Evolutionary conservation across 305 asterid species (phyloP), one percentile per base, ranked within the genome.

Genomic region (Fraxinus ornus): DNA sequence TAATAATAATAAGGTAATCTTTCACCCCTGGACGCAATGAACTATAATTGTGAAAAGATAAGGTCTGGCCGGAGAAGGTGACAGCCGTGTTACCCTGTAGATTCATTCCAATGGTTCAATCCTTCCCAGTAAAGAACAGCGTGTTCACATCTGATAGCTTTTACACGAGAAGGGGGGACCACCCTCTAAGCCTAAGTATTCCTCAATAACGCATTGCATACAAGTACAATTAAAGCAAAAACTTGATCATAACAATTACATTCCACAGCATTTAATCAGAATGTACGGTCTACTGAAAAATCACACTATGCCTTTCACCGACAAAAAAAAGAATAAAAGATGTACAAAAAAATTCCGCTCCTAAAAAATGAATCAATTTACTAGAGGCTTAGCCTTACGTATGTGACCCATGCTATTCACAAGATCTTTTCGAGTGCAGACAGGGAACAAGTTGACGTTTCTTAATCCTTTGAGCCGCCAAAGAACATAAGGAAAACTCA

Each of bases 331-430:
- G 26, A 21, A 55, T 5, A 62, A 76, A 30, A 68, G 49, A 62
- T 55, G 2, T 33, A 82, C 83, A 84, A 71, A 26, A 60, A 28
- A 68, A 70, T 44, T 13, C 35, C 9, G 71, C 60, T 49, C 78
- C 79, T 49, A 74, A 22, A 62, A 15, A 39, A 44, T 8, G 39
- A 76, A 88, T 90, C 86, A 91, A 81, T 78, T 85, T 9, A 89
- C 81, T 78, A 94, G 87, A 86, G 98, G 95, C 91, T 93, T 96
- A 17, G 99, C 95, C 88, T 96, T 96, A 86, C 98, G 94, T 80
- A 96, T 83, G 83, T 96, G 99, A 60, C 99, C 98, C 93, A 94
- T 94, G 88, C 98, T 96, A 83, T 96, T 96, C 70, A 96, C 99
- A 44, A 96, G 93, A 90, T 96, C 99, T 88, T 96, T 96, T 82